Evolutionary conservation across 2,329 filamentous ascomycete species (phyloP), one percentile per base, ranked within the genome.

Genomic region (Raffaelea arxii): DNA sequence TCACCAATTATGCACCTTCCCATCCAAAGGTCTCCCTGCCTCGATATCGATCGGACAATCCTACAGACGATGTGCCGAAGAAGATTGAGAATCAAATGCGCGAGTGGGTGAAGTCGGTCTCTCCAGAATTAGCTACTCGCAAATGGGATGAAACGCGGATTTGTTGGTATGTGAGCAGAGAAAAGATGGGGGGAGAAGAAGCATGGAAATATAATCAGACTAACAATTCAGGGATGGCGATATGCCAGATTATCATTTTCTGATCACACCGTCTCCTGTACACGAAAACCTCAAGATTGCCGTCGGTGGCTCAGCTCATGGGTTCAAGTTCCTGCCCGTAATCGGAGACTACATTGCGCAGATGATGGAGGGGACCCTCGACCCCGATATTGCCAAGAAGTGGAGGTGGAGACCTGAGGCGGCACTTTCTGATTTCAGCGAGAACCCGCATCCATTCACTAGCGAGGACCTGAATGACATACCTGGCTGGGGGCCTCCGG

Each of bases 81-180:
- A 73, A 76, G 53, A 75, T 69, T 9, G 64, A 74, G 51, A 51
- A 62, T 18, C 68, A 67, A 4, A 68, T 74, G 53, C 64, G 71
- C 14, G 54, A 57, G 4, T 74, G 68, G n/a, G 56, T 78, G 38
- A 58, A 57, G 25, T 64, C 69, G 39, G 62, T 72, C 46, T 62
- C 78, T 19, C 70, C 74, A 4, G 60, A 63, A 23, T 62, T 74
- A 47, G 65, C 60, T 12, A 65, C 69, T 12, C 58, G 71, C 37
- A 62, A 62, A 10, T 74, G 72, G 54, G 55, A 59, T 30, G 57
- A 60, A 22, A 72, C 67, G 5, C 59, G 71, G n/a, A 59, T 75
- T 46, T 76, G 72, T 55, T 76, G 72, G 72, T 76, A 75, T 53
- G 71, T 66, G 24, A 18, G 2, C 3, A 19, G 5, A 6, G 25